These are phyloP conservation scores for Oxyria digyna DNA, from an alignment of 148 eudicot genomes.

Conservation along the genomic window DNA sequence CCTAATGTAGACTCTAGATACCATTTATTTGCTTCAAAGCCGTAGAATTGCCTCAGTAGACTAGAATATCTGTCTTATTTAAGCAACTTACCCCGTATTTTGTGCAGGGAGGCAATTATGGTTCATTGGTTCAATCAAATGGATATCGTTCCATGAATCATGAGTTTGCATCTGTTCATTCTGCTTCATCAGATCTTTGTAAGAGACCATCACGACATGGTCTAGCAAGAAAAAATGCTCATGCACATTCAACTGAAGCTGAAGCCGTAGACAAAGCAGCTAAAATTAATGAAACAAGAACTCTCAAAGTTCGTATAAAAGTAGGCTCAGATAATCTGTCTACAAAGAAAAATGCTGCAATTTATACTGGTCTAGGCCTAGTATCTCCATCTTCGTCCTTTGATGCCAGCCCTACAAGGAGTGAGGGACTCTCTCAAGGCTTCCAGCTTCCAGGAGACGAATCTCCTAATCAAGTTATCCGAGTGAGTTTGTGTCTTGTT, in stretches of 20 bases:
- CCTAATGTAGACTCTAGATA: neutral
- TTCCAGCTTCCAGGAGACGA: constrained; percentile 25
- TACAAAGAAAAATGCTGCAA: constrained; percentile 59
- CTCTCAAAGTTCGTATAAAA: constrained; percentile 77
- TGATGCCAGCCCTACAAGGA: constrained; percentile 47
- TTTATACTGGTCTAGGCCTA: constrained; percentile 90
- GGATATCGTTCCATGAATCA: constrained; percentile 31
- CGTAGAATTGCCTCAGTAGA: neutral
- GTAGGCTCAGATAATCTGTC: constrained; percentile 66
- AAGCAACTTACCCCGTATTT: constrained; percentile 16
- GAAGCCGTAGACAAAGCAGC: constrained; percentile 20
- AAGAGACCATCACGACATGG: constrained; percentile 23
- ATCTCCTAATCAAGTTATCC: constrained; percentile 73
- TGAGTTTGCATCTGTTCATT: constrained; percentile 26
- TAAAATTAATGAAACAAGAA: constrained; percentile 39
- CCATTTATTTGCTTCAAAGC: neutral
- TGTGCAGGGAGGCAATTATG: constrained; percentile 43
- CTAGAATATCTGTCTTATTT: constrained; percentile 8
- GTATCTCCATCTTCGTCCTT: constrained; percentile 71
- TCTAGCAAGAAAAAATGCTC: constrained; percentile 21
- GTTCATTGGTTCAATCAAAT: constrained; percentile 33
- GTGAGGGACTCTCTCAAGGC: constrained; percentile 41
- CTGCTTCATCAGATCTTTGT: constrained; percentile 24
- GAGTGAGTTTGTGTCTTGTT: constrained; percentile 27
- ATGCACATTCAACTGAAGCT: constrained; percentile 25